phyloP scores from a whole-genome alignment of 192 early-diverging fungal genomes.

The Haplosporangium gracile region DNA sequence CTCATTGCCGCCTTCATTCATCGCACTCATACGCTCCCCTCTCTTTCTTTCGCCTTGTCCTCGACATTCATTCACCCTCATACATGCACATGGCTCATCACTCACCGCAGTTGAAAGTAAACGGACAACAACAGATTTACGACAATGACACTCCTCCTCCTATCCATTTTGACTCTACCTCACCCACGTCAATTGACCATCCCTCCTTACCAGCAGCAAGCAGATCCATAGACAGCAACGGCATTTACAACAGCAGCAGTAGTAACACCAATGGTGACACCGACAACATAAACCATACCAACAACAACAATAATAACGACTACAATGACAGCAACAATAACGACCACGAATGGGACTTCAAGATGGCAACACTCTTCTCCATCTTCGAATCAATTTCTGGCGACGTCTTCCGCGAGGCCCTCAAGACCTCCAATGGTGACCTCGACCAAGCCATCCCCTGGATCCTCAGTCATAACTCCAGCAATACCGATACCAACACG shows the following conservation, averaged over 20 bases:
- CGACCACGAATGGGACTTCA: constrained; percentile 31
- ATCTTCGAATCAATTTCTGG: constrained; percentile 44
- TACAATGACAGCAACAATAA: neutral
- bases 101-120: neutral
- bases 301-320: neutral
- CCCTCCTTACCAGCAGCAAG: neutral
- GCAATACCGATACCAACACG: neutral
- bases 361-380: constrained; percentile 47
- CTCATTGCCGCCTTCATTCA: neutral
- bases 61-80: neutral
- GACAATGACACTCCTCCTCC: neutral
- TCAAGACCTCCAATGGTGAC: constrained; percentile 21
- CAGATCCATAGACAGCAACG: neutral
- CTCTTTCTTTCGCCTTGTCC: neutral
- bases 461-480: constrained; percentile 22
- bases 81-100: neutral
- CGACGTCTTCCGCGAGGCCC: constrained; percentile 17
- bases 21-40: neutral
- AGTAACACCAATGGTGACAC: neutral
- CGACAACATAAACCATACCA: neutral
- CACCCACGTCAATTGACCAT: neutral
- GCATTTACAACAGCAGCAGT: neutral
- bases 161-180: neutral
- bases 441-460: constrained; percentile 47
- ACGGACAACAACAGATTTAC: neutral